A percentile compares a stretch with the other conserved stretches of the same genome.
These are phyloP conservation scores for Ecytonucleospora hepatopenaei DNA, from an alignment of 371 early-diverging fungal genomes.

Conservation along the genomic window DNA sequence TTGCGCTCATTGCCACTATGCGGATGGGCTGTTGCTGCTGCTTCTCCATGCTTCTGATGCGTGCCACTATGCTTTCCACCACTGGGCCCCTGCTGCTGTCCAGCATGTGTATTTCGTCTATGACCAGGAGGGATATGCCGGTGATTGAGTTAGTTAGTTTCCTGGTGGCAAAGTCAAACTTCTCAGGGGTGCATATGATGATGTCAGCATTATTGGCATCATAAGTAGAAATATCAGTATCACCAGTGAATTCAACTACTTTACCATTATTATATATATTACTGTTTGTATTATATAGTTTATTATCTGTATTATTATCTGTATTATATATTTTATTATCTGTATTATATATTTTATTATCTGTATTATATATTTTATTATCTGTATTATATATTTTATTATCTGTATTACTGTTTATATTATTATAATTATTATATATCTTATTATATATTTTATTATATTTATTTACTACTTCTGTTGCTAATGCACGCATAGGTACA, in stretches of 20 bases:
- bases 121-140: conserved; percentile 79
- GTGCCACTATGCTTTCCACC: conserved; percentile 80
- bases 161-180: conserved; percentile 95
- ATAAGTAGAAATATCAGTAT: conserved; percentile 77
- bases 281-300: too few relatives aligned
- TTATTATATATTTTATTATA: conserved; percentile 67
- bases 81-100: conserved; percentile 96
- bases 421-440: too few relatives aligned
- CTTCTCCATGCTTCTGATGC: conserved; percentile 76
- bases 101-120: conserved; percentile 97
- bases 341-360: too few relatives aligned
- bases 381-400: too few relatives aligned
- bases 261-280: conserved; percentile 62
- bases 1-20: conserved; percentile 90
- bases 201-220: conserved; percentile 83
- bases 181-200: conserved; percentile 98
- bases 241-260: conserved; percentile 92
- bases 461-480: conserved; percentile 85
- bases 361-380: too few relatives aligned
- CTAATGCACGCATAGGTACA: conserved; percentile 98
- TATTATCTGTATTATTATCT: too few relatives aligned
- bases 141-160: conserved; percentile 60
- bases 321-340: too few relatives aligned
- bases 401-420: too few relatives aligned
- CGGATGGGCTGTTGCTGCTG: conserved; percentile 74